These are phyloP conservation scores for Debaryomyces subglobosus DNA, from an alignment of 1,139 yeast genomes.

Conservation along the genomic window DNA sequence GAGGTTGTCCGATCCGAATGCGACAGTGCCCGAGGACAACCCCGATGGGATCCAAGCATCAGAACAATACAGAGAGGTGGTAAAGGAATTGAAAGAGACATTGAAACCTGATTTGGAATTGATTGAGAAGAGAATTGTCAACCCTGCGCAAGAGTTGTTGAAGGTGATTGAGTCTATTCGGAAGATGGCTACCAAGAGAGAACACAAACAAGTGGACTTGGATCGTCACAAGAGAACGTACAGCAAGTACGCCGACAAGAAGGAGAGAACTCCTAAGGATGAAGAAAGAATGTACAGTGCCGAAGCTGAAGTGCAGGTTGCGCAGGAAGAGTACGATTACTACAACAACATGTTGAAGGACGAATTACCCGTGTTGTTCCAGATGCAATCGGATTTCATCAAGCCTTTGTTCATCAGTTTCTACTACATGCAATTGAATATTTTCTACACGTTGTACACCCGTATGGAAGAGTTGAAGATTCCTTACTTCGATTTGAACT, in stretches of 20 bases:
- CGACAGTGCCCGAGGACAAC: conserved; percentile 85
- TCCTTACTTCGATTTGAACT: conserved; percentile 85
- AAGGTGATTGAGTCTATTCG: conserved; percentile 79
- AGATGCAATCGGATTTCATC: conserved; percentile 88
- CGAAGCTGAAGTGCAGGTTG: conserved; percentile 86
- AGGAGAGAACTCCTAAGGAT: conserved; percentile 82
- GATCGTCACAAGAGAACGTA: conserved; percentile 78
- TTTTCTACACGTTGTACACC: conserved; percentile 87
- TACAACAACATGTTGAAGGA: conserved; percentile 91
- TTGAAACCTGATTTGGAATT: conserved; percentile 91
- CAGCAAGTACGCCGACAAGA: conserved; percentile 76
- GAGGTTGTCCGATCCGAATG: conserved; percentile 83
- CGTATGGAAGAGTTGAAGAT: conserved; percentile 96
- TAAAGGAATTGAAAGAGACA: conserved; percentile 79
- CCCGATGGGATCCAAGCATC: conserved; percentile 96
- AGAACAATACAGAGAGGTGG: conserved; percentile 87
- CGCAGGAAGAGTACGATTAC: conserved; percentile 94
- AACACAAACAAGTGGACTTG: conserved; percentile 91
- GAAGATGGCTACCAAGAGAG: conserved; percentile 93
- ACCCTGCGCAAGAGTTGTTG: conserved; percentile 90
- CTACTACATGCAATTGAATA: conserved; percentile 96
- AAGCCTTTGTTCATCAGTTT: conserved; percentile 90
- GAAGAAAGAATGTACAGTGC: conserved; percentile 88
- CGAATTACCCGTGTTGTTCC: conserved; percentile 85
- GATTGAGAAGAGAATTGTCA: conserved; percentile 85